phyloP scores from a whole-genome alignment of 768 basidiomycete genomes.

The Lactarius trivialis region DNA sequence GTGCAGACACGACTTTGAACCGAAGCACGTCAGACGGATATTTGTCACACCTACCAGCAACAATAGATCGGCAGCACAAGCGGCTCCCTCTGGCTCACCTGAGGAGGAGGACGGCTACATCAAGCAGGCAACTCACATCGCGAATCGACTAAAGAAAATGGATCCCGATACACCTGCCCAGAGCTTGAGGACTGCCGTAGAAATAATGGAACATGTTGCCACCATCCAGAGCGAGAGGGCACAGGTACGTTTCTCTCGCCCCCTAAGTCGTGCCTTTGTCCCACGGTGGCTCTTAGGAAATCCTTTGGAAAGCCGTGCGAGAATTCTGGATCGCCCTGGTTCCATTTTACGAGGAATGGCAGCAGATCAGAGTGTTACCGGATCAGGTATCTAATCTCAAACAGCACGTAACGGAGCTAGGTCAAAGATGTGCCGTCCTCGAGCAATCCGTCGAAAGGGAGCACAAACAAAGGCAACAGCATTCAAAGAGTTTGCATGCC shows the following conservation, averaged over 20 bases:
- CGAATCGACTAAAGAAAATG: slow-evolving; percentile 3
- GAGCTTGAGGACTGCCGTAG: slow-evolving; percentile 8
- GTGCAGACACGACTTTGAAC: slow-evolving; percentile 6
- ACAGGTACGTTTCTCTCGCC: background rate
- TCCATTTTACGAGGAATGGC: background rate
- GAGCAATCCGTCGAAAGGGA: background rate
- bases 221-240: slow-evolving; percentile 9
- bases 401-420: background rate
- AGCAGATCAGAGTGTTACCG: background rate
- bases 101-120: slow-evolving; percentile 9
- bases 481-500: background rate
- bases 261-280: background rate
- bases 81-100: background rate
- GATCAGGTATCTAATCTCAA: background rate
- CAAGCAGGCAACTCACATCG: slow-evolving; percentile 12
- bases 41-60: background rate
- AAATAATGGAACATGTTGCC: slow-evolving; percentile 10
- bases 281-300: slow-evolving; percentile 5
- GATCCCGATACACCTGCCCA: background rate
- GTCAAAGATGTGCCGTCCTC: background rate
- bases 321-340: slow-evolving; percentile 12
- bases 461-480: background rate
- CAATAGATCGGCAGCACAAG: background rate
- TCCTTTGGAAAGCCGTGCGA: slow-evolving; percentile 16
- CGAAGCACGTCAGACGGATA: background rate